Evolutionary conservation across 352 stramenopile species (phyloP).

Genomic region (Pythium periplocum): DNA sequence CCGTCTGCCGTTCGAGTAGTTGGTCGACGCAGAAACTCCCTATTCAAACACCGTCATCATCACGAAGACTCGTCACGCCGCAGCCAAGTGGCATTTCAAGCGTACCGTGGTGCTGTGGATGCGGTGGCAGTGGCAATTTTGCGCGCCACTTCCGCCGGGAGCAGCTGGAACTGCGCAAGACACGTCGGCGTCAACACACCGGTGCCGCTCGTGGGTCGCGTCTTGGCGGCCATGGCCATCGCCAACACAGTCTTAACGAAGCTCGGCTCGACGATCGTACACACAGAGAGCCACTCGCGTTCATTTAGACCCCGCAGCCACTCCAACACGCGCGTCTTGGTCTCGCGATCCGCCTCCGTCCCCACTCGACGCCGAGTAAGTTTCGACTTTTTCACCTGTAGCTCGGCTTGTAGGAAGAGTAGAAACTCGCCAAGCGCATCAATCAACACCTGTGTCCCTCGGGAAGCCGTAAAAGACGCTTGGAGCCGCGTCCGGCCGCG

Average conservation of each 20-base stretch:
- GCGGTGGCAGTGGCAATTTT: too few relatives aligned
- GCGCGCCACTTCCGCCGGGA: conserved; percentile 14
- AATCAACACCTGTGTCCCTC: conserved; percentile 13
- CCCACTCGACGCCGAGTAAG: conserved; percentile 1
- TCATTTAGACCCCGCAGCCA: conserved; percentile 42
- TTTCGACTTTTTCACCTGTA: conserved; percentile 8
- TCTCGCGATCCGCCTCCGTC: conserved; percentile 3
- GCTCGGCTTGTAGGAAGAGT: conserved; percentile 28
- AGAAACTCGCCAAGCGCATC: conserved; percentile 57
- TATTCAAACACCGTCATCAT: neutral
- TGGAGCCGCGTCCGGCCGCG: neutral
- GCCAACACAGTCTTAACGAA: conserved; percentile 80
- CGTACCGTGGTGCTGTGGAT: too few relatives aligned
- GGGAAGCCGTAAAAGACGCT: neutral
- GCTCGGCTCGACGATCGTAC: conserved; percentile 47
- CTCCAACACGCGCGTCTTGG: conserved; percentile 34
- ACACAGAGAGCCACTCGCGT: conserved; percentile 53
- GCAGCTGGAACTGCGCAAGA: conserved; percentile 54
- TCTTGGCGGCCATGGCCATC: conserved; percentile 41
- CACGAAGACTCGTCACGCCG: too few relatives aligned
- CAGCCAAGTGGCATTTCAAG: too few relatives aligned
- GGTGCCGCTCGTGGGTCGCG: conserved; percentile 3
- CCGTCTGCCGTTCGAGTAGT: conserved; percentile 40
- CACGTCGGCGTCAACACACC: neutral
- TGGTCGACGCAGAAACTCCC: conserved; percentile 24